These are phyloP conservation scores for Vaucheria bursata DNA, from an alignment of 352 stramenopile genomes.

Conservation along the genomic window DNA sequence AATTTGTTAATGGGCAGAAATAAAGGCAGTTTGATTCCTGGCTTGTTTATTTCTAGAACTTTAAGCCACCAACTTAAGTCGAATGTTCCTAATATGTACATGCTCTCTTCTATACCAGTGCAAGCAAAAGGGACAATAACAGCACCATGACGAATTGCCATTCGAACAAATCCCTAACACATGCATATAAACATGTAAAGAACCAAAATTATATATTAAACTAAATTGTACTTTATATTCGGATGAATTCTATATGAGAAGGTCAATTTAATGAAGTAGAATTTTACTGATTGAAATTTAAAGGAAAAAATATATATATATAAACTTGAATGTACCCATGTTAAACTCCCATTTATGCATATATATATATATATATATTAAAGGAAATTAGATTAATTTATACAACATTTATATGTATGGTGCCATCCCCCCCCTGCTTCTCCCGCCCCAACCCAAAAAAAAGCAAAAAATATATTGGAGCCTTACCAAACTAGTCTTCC, in stretches of 20 bases:
- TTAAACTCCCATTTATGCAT: too few relatives aligned
- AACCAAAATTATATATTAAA: background rate
- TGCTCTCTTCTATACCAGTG: conserved; percentile 11
- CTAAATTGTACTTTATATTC: background rate
- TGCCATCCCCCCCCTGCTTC: too few relatives aligned
- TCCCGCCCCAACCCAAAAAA: too few relatives aligned
- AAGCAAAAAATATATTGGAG: too few relatives aligned
- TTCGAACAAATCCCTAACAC: conserved; percentile 25
- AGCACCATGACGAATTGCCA: conserved; percentile 17
- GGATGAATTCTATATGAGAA: background rate
- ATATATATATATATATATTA: too few relatives aligned
- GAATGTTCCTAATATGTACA: background rate
- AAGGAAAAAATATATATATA: too few relatives aligned
- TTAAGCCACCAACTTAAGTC: conserved; percentile 14
- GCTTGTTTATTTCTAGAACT: background rate
- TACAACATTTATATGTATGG: too few relatives aligned
- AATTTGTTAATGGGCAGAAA: conserved; percentile 20
- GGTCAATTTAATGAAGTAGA: background rate
- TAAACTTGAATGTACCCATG: too few relatives aligned
- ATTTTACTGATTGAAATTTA: background rate
- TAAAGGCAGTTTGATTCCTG: background rate
- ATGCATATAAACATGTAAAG: background rate
- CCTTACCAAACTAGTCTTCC: conserved; percentile 23
- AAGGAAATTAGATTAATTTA: too few relatives aligned
- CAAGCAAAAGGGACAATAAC: conserved; percentile 21